phyloP scores from a whole-genome alignment of 2,329 filamentous ascomycete species.

The Aspergillus persii region DNA sequence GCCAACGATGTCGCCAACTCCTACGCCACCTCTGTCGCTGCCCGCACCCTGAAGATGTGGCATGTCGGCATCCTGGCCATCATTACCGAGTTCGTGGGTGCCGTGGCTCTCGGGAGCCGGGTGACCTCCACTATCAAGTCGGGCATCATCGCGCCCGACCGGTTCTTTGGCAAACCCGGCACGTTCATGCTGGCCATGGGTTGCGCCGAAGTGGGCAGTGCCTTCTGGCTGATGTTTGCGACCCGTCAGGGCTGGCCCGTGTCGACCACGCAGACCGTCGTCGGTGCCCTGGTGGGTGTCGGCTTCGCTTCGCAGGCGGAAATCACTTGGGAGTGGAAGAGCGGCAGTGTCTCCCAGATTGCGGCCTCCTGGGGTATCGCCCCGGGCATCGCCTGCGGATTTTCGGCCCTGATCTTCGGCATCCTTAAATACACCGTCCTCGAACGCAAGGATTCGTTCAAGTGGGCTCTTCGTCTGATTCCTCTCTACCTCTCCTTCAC shows the following conservation, averaged over 20 bases:
- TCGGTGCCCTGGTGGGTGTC: slow-evolving; percentile 36
- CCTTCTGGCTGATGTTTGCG: slow-evolving; percentile 37
- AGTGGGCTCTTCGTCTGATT: slow-evolving; percentile 49
- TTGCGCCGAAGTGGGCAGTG: slow-evolving; percentile 34
- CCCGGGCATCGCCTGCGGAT: slow-evolving; percentile 47
- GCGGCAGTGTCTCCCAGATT: slow-evolving; percentile 48
- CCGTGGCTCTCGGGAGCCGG: slow-evolving; percentile 51
- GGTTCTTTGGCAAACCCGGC: slow-evolving; percentile 36
- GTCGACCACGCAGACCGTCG: slow-evolving; percentile 43
- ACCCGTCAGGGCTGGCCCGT: slow-evolving; percentile 39
- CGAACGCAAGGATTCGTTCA: slow-evolving; percentile 49
- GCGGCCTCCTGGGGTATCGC: slow-evolving; percentile 51
- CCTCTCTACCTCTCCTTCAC: slow-evolving; percentile 52
- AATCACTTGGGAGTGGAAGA: slow-evolving; percentile 36
- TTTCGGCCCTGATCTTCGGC: slow-evolving; percentile 51
- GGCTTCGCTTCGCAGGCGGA: slow-evolving; percentile 24
- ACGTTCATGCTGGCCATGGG: slow-evolving; percentile 42
- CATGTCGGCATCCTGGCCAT: slow-evolving; percentile 51
- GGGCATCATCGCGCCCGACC: slow-evolving; percentile 41
- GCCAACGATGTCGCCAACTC: slow-evolving; percentile 54
- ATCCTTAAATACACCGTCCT: slow-evolving; percentile 52
- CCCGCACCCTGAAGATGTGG: slow-evolving; percentile 52
- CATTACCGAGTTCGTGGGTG: slow-evolving; percentile 53
- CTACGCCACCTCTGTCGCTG: slow-evolving; percentile 54
- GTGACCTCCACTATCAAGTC: slow-evolving; percentile 47